phyloP scores from a whole-genome alignment of 768 basidiomycete genomes.

The Termitomyces sp. region DNA sequence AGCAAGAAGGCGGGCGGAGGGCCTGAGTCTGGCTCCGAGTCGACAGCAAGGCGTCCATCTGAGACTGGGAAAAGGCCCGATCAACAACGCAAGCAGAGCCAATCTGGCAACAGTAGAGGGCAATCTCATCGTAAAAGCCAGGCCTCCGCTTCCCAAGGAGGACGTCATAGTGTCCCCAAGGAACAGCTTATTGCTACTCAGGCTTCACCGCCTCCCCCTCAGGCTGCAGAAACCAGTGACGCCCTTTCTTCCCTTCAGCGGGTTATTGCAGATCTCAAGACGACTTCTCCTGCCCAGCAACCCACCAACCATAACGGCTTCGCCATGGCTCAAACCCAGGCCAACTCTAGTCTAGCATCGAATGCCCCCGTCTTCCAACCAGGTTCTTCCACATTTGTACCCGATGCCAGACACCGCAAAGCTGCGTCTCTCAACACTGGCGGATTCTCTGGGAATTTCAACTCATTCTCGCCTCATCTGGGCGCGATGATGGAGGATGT shows the following conservation, averaged over 20 bases:
- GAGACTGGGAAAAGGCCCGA: constrained; percentile 57
- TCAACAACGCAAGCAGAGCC: constrained; percentile 50
- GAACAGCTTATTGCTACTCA: constrained; percentile 45
- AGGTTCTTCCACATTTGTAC: constrained; percentile 54
- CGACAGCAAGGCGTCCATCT: constrained; percentile 55
- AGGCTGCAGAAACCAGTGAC: constrained; percentile 66
- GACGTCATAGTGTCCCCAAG: constrained; percentile 40
- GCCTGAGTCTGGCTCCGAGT: constrained; percentile 71
- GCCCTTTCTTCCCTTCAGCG: constrained; percentile 87
- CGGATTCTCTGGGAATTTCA: constrained; percentile 57
- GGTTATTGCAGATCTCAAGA: constrained; percentile 92
- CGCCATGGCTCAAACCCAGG: constrained; percentile 48
- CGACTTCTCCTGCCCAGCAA: constrained; percentile 63
- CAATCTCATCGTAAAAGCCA: constrained; percentile 54
- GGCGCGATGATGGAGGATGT: constrained; percentile 83
- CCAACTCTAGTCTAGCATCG: constrained; percentile 49
- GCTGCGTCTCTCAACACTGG: constrained; percentile 69
- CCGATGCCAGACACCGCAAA: constrained; percentile 75
- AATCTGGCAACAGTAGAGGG: constrained; percentile 44
- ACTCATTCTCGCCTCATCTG: constrained; percentile 74
- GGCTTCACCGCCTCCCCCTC: constrained; percentile 42
- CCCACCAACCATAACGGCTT: constrained; percentile 40
- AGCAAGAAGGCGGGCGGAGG: constrained; percentile 49
- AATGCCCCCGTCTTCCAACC: constrained; percentile 79
- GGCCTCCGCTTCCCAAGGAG: constrained; percentile 55